These are phyloP conservation scores for Claviceps pazoutovae DNA, from an alignment of 2,329 filamentous ascomycete genomes.

Conservation along the genomic window DNA sequence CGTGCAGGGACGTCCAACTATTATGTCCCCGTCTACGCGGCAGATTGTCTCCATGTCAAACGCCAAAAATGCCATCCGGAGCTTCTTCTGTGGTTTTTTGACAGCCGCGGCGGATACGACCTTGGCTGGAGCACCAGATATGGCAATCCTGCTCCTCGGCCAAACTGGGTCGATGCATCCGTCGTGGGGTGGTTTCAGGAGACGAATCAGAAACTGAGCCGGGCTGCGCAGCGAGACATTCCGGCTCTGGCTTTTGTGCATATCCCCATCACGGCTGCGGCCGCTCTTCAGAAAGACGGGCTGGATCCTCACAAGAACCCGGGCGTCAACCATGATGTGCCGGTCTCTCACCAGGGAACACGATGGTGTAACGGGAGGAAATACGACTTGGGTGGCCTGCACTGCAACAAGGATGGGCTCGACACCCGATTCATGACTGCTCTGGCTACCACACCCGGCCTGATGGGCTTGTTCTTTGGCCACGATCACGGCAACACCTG, in stretches of 20 bases:
- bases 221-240: conserved; percentile 20
- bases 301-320: conserved; percentile 24
- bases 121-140: conserved; percentile 24
- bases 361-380: conserved; percentile 22
- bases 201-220: conserved; percentile 16
- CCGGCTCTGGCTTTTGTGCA: conserved; percentile 35
- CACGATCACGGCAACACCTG: conserved; percentile 53
- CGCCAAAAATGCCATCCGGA: conserved; percentile 13
- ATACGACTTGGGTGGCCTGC: conserved; percentile 12
- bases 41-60: conserved; percentile 16
- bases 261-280: conserved; percentile 29
- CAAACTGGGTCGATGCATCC: conserved; percentile 29
- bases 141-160: conserved; percentile 17
- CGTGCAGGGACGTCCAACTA: conserved; percentile 32
- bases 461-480: conserved; percentile 46
- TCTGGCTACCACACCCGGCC: conserved; percentile 35
- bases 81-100: conserved; percentile 58
- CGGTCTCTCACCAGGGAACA: conserved; percentile 25
- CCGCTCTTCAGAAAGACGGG: conserved; percentile 17
- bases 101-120: conserved; percentile 43
- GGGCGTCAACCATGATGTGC: conserved; percentile 30
- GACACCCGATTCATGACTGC: conserved; percentile 51
- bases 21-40: conserved; percentile 29
- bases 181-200: conserved; percentile 31
- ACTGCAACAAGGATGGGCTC: conserved; percentile 30